phyloP scores from a whole-genome alignment of 2,329 filamentous ascomycete species.

The Apiospora marii region DNA sequence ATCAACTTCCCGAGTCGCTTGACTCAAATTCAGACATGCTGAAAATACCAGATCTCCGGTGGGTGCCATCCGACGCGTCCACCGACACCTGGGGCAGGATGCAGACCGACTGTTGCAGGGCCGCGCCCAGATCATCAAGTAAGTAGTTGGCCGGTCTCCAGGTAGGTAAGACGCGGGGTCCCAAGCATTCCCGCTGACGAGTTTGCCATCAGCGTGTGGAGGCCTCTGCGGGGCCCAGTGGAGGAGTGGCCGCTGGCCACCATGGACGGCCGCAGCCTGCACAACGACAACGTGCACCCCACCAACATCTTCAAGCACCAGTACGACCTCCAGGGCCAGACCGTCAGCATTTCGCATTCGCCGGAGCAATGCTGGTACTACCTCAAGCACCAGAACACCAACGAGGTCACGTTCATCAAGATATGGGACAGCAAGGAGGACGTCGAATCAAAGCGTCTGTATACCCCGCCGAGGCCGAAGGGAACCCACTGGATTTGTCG shows the following conservation, averaged over 20 bases:
- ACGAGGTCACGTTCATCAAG: constrained; percentile 31
- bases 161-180: too few species aligned
- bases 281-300: constrained; percentile 27
- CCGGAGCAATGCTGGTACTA: constrained; percentile 30
- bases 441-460: constrained; percentile 24
- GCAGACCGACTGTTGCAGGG: constrained; percentile 1
- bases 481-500: neutral
- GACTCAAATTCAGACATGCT: constrained; percentile 18
- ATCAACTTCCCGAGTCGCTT: neutral
- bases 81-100: constrained; percentile 9
- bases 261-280: constrained; percentile 29
- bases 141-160: constrained; percentile 2
- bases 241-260: constrained; percentile 28
- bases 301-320: constrained; percentile 26
- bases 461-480: neutral
- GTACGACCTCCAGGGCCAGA: constrained; percentile 26
- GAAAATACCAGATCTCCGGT: too few species aligned
- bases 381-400: constrained; percentile 25
- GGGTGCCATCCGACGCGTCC: too few species aligned
- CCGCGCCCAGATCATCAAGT: constrained; percentile 21
- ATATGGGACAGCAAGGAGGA: constrained; percentile 32
- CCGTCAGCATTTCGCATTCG: constrained; percentile 27
- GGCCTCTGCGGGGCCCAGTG: constrained; percentile 28
- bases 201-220: constrained; percentile 28
- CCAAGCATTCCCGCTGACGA: neutral